Evolutionary conservation across 768 basidiomycete species (phyloP).

Genomic region (Lactarius sp.): DNA sequence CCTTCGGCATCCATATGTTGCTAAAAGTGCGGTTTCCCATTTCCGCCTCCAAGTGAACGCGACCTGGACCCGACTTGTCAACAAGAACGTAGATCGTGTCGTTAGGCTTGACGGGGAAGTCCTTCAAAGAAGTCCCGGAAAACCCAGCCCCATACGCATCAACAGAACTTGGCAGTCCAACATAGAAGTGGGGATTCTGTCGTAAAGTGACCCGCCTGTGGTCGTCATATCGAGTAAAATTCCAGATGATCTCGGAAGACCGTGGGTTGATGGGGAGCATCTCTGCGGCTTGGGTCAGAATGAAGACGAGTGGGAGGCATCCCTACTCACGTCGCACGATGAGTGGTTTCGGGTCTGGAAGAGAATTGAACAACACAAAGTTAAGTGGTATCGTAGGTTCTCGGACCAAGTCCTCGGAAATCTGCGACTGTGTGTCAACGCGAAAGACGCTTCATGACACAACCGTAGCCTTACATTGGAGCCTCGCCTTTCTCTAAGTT

Average conservation of each 20-base stretch:
- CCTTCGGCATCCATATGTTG: neutral
- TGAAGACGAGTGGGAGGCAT: neutral
- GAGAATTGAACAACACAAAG: neutral
- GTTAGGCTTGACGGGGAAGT: neutral
- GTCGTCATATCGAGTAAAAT: constrained; percentile 1
- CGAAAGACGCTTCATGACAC: neutral
- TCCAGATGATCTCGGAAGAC: constrained; percentile 8
- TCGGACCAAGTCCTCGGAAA: neutral
- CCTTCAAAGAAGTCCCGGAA: neutral
- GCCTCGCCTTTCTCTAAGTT: neutral
- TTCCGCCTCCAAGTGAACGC: neutral
- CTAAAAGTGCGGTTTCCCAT: neutral
- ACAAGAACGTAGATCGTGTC: constrained; percentile 8
- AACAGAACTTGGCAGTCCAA: neutral
- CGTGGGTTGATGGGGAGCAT: neutral
- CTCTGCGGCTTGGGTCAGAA: neutral
- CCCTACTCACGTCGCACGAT: constrained; percentile 2
- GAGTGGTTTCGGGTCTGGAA: neutral
- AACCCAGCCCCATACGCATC: neutral
- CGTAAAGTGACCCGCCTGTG: neutral
- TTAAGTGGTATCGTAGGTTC: neutral
- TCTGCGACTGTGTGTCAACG: neutral
- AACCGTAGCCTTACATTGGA: neutral
- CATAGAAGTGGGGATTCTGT: constrained; percentile 7
- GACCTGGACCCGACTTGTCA: neutral